Evolutionary conservation across 768 basidiomycete species (phyloP), one percentile per base, ranked within the genome.

Genomic region (Tricholoma matsutake): DNA sequence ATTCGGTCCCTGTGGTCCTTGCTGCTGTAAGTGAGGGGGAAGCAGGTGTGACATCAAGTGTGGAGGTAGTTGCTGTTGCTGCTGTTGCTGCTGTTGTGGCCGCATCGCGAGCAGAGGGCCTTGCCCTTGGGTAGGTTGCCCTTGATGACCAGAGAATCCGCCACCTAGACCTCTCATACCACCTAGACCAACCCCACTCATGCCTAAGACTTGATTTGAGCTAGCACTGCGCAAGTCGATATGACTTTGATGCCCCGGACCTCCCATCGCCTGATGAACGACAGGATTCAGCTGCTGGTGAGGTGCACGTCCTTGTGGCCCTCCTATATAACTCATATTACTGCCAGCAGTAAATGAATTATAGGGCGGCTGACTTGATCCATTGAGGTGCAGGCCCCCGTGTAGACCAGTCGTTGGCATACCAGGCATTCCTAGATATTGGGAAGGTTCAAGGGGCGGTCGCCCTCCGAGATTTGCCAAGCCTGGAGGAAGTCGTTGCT

Each of bases 381-480:
- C 76, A 64, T 79, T 84, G 53, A 73, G 72, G 61, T 83, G 84
- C 18, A 85, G 63, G 28, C 74, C 71, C 51, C 75, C 72, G 63
- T 83, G 84, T 39, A 84, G 67, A 5, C 76, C 76, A 18, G 76
- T 77, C 41, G 81, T 75, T 22, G 77, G 74, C 60, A 79, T 70
- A 18, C 78, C 78, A 55, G 78, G 74, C 67, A 85, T 74, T 29
- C 84, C 81, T 28, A 83, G 67, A 66, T 86, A 87, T 65, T 89
- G 91, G 8, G 81, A 79, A 20, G 88, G 84, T 55, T 92, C 91
- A 64, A 91, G 90, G 2, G 91, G 91, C 22, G 90, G 91, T 6
- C 91, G 86, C 45, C 84, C 90, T 29, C 91, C 92, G 18, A 93
- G 81, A 67, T 92, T 92, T 11, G 91, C 91, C 39, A 93, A 77